A percentile compares a stretch with the other conserved stretches of the same genome.
phyloP scores from a whole-genome alignment of 1,284 basidiomycete species.

The Puccinia brachypodii region DNA sequence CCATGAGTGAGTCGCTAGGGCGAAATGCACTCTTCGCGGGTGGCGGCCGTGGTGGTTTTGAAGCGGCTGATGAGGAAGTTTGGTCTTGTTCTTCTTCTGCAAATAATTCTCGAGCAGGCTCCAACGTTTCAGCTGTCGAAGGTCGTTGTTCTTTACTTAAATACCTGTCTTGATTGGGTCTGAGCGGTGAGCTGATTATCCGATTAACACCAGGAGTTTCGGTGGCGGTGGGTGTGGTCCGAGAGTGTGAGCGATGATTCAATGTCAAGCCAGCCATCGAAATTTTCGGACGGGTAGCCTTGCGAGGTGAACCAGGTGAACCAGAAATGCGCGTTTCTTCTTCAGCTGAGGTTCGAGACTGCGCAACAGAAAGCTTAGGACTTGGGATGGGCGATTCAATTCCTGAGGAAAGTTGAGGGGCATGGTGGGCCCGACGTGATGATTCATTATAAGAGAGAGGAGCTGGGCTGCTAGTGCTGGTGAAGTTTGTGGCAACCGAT shows the following conservation, averaged over 20 bases:
- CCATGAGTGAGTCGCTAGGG: neutral
- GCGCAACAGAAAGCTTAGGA: conserved; percentile 12
- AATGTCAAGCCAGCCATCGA: conserved; percentile 15
- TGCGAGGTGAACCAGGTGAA: conserved; percentile 19
- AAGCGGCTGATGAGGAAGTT: neutral
- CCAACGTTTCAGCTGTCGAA: neutral
- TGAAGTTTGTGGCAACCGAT: conserved; percentile 5
- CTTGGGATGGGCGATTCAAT: conserved; percentile 19
- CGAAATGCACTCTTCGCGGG: neutral
- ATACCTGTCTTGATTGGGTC: conserved; percentile 22
- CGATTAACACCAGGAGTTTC: conserved; percentile 9
- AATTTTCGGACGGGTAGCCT: conserved; percentile 13
- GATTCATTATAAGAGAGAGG: neutral
- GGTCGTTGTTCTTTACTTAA: neutral
- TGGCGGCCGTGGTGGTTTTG: neutral
- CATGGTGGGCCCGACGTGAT: neutral
- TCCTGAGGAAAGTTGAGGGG: neutral
- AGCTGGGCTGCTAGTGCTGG: conserved; percentile 6
- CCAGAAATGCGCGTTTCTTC: conserved; percentile 7
- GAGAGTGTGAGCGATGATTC: conserved; percentile 17
- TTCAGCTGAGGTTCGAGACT: conserved; percentile 19
- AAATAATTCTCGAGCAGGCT: neutral
- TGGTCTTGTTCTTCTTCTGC: neutral
- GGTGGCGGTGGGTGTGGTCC: neutral
- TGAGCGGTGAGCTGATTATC: conserved; percentile 38